Conservation (phyloP, 495 filamentous ascomycete species). For the Talaromyces stipitatus region DNA sequence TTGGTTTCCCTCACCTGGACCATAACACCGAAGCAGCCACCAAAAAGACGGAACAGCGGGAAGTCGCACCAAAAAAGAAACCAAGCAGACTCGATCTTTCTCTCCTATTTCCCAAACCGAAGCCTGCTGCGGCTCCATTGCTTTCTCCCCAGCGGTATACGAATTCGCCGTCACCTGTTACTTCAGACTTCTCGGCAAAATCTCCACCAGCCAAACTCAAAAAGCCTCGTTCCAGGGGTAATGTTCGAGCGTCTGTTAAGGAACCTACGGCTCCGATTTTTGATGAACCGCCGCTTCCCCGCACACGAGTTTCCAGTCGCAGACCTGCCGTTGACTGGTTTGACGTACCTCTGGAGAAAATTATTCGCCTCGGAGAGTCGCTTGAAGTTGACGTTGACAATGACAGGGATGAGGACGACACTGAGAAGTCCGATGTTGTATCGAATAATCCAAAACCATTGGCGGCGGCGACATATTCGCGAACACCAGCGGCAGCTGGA, state of each 20-base stretch:
- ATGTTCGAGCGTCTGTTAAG: neutral
- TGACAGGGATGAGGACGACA: neutral
- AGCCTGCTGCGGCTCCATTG: slow-evolving; percentile 21
- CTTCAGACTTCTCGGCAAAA: slow-evolving; percentile 18
- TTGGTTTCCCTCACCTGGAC: neutral
- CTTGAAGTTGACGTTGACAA: neutral
- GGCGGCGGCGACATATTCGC: neutral
- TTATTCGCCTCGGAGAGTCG: neutral
- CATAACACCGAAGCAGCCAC: neutral
- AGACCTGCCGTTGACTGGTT: slow-evolving; percentile 6
- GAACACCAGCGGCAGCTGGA: neutral
- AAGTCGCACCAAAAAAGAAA: slow-evolving; percentile 1
- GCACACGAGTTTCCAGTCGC: neutral
- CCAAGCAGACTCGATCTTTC: slow-evolving; percentile 38
- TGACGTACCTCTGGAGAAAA: slow-evolving; percentile 6
- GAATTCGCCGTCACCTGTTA: slow-evolving; percentile 34
- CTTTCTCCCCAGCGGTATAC: slow-evolving; percentile 40
- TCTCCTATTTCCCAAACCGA: slow-evolving; percentile 38
- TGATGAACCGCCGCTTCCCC: neutral
- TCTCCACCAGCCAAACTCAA: slow-evolving; percentile 16
- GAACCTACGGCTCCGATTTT: neutral
- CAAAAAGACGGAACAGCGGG: neutral
- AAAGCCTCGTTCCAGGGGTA: slow-evolving; percentile 13
- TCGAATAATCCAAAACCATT: neutral
- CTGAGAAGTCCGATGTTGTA: neutral